Base-by-base conservation (phyloP, 139 green algal genomes). In the Yamagishiella unicocca region DNA sequence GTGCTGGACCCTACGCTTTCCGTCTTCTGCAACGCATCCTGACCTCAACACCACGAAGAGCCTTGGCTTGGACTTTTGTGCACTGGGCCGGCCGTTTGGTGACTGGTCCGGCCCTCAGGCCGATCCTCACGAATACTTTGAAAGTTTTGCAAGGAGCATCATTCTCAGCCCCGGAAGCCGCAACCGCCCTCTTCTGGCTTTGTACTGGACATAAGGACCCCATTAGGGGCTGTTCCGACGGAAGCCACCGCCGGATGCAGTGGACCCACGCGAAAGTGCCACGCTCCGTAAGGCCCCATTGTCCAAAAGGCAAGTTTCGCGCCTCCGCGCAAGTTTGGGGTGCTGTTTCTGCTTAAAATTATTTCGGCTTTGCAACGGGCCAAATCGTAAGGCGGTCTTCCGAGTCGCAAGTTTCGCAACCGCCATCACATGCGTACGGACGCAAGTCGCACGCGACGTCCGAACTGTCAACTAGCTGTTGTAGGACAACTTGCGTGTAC, bases 231-330 rank as follows among this genome's bases (percentile, higher is more conserved):
- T 24, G 4, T 31, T 17, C 50, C 50, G 12, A 25, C 12, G 50
- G 50, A 58, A 12, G 50, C 50, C 50, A 17, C 50, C 14, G 50
- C 17, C 50, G 50, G 17, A 58, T 12, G 17, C 17, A 58, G 50
- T 17, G 50, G 50, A 58, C 50, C 50, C 50, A 58, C 50, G 17
- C n/a, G n/a, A 17, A 58, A 58, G 50, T 58, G 50, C 14, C 50
- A 17, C n/a, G 10, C 24, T 35, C 35, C 67, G 67, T 75, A 75
- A 75, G 67, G 67, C 67, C 67, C 67, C 45, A 50, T 75, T 75
- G 67, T 22, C 21, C n/a, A 24, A 6, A 25, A 75, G 67, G 67
- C 35, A 75, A 75, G 67, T 33, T 46, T 1, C 21, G 62, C 4
- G 22, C 6, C 62, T 5, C 9, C 62, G 10, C 10, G n/a, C n/a